phyloP scores from a whole-genome alignment of 2,329 filamentous ascomycete genomes.

The Gremmenia infestans region DNA sequence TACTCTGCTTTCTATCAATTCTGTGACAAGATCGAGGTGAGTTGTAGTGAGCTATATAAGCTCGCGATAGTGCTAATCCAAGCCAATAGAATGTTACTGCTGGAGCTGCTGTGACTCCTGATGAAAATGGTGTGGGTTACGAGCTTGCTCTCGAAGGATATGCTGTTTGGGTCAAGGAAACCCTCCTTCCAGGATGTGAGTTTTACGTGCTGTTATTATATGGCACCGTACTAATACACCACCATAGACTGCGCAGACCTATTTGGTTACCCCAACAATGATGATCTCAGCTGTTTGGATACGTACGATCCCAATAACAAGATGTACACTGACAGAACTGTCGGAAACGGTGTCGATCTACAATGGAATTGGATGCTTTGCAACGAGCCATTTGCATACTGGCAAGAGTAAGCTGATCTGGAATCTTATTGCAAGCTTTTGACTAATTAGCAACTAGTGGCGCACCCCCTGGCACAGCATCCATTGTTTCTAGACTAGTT shows the following conservation, averaged over 20 bases:
- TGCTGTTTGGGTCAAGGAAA: constrained; percentile 46
- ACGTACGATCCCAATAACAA: constrained; percentile 46
- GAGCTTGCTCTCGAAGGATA: constrained; percentile 49
- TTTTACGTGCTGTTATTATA: constrained; percentile 6
- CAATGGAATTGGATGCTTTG: constrained; percentile 59
- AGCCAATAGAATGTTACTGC: constrained; percentile 30
- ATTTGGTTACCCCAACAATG: constrained; percentile 42
- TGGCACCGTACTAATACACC: not conserved
- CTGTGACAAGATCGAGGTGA: constrained; percentile 38
- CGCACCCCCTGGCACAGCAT: constrained; percentile 40
- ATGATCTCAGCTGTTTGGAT: constrained; percentile 47
- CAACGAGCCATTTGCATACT: constrained; percentile 58
- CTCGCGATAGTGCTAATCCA: not conserved
- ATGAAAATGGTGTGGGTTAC: constrained; percentile 46
- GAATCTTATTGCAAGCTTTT: not conserved
- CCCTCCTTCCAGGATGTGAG: constrained; percentile 45
- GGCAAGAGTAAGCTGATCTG: constrained; percentile 41
- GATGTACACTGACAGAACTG: constrained; percentile 44
- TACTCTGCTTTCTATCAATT: constrained; percentile 44
- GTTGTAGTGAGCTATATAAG: not conserved
- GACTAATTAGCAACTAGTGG: constrained; percentile 28
- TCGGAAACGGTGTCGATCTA: constrained; percentile 42
- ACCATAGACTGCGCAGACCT: constrained; percentile 37
- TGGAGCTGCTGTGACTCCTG: constrained; percentile 28
- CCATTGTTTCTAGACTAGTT: constrained; percentile 49